Percentiles rank a stretch among this genome's conserved stretches.
Conservation (phyloP, 1,284 basidiomycete genomes). For the Apiotrichum mycotoxinovorans region DNA sequence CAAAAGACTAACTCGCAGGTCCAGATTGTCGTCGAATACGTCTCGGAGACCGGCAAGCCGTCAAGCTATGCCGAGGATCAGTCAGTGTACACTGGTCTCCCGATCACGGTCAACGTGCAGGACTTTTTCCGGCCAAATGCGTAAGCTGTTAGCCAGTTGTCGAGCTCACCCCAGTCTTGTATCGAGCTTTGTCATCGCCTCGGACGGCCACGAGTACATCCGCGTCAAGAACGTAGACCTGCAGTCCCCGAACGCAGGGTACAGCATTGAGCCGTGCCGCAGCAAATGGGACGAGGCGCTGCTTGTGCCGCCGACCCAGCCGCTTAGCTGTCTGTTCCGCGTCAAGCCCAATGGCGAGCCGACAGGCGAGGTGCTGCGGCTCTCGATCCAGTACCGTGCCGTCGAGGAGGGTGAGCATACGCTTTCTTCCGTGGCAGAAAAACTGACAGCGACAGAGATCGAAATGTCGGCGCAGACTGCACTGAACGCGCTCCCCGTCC, state of each 20-base stretch:
- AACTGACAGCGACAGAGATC: slow-evolving; percentile 17
- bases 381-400: slow-evolving; percentile 39
- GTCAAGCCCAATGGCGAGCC: slow-evolving; percentile 21
- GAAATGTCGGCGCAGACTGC: slow-evolving; percentile 10
- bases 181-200: slow-evolving; percentile 49
- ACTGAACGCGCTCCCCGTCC: slow-evolving; percentile 1
- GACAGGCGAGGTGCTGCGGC: slow-evolving; percentile 24
- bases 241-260: slow-evolving; percentile 10
- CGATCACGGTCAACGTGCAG: slow-evolving; percentile 51
- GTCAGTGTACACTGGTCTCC: slow-evolving; percentile 42
- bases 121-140: slow-evolving; percentile 50
- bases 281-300: slow-evolving; percentile 22
- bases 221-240: slow-evolving; percentile 35
- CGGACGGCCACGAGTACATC: slow-evolving; percentile 43
- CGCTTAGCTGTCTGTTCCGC: slow-evolving; percentile 45
- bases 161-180: slow-evolving; percentile 35
- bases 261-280: slow-evolving; percentile 25
- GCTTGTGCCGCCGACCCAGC: slow-evolving; percentile 35
- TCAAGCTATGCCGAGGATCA: slow-evolving; percentile 30
- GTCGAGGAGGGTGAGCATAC: slow-evolving; percentile 39
- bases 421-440: no score
- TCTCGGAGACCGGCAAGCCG: slow-evolving; percentile 4
- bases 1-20: slow-evolving; percentile 17
- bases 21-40: slow-evolving; percentile 30
- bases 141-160: slow-evolving; percentile 27